These are phyloP conservation scores for Vigna trinervia DNA, from an alignment of 306 rosid genomes.

Conservation along the genomic window DNA sequence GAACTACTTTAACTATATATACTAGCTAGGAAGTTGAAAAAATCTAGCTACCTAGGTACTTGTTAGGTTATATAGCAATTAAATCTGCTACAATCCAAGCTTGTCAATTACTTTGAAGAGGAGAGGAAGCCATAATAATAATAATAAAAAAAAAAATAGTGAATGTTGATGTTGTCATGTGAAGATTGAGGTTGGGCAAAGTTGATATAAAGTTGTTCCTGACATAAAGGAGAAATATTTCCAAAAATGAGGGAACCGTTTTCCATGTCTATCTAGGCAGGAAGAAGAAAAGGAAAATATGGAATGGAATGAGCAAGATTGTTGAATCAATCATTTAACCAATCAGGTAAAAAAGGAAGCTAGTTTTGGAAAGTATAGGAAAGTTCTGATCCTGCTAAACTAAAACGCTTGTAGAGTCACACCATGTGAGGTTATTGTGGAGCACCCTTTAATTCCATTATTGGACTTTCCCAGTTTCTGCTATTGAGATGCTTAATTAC, in stretches of 20 bases:
- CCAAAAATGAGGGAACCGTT: slow-evolving; percentile 43
- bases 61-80: not conserved
- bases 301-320: slow-evolving; percentile 48
- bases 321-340: slow-evolving; percentile 55
- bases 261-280: slow-evolving; percentile 34
- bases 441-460: slow-evolving; percentile 44
- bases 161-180: slow-evolving; percentile 50
- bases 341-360: slow-evolving; percentile 43
- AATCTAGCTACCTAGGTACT: slow-evolving; percentile 6
- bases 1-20: not conserved
- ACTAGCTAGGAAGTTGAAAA: slow-evolving; percentile 12
- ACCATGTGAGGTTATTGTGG: slow-evolving; percentile 52
- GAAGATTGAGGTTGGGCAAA: slow-evolving; percentile 44
- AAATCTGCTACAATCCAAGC: slow-evolving; percentile 23
- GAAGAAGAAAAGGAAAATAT: slow-evolving; percentile 43
- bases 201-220: slow-evolving; percentile 31
- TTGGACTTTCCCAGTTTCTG: slow-evolving; percentile 25
- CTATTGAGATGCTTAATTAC: slow-evolving; percentile 19
- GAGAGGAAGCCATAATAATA: slow-evolving; percentile 30
- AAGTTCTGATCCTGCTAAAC: slow-evolving; percentile 51
- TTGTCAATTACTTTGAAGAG: slow-evolving; percentile 11
- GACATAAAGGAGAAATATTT: slow-evolving; percentile 40
- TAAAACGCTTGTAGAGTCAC: slow-evolving; percentile 49
- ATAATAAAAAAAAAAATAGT: not conserved
- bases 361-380: slow-evolving; percentile 47